Evolutionary conservation across 495 filamentous ascomycete species (phyloP).

Genomic region (Neurospora sp.): DNA sequence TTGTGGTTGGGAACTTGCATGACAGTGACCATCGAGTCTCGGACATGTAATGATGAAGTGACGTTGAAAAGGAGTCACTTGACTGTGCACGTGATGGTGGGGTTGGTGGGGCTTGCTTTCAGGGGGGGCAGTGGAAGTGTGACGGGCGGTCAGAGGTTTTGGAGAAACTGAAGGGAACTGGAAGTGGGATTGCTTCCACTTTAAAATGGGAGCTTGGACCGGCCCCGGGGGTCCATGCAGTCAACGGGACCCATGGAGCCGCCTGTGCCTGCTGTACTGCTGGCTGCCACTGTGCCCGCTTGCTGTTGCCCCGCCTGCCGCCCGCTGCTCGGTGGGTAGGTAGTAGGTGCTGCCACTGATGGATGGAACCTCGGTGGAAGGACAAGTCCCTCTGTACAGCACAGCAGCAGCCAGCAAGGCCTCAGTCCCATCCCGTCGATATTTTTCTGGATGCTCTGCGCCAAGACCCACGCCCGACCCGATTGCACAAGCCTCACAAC

Average conservation of each 20-base stretch:
- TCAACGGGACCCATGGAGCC: neutral
- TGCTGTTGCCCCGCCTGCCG: neutral
- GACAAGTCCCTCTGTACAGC: neutral
- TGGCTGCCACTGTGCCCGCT: neutral
- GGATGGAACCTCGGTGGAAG: neutral
- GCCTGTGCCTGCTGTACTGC: neutral
- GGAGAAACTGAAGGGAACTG: neutral
- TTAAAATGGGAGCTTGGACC: neutral
- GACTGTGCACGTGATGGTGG: neutral
- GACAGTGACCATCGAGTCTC: neutral
- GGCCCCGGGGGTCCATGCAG: neutral
- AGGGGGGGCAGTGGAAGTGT: neutral
- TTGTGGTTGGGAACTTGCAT: neutral
- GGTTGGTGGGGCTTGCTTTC: neutral
- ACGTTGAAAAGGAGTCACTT: neutral
- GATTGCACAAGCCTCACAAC: neutral
- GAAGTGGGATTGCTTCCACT: neutral
- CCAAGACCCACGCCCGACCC: neutral
- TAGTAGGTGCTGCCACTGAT: neutral
- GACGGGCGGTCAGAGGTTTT: neutral
- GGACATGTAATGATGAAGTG: neutral
- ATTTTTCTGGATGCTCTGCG: neutral
- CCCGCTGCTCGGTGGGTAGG: neutral
- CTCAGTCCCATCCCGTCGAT: neutral
- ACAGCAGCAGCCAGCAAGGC: neutral